A percentile compares a stretch with the other conserved stretches of the same genome.
These are phyloP conservation scores for Candida pseudoviswanathii DNA, from an alignment of 1,139 yeast species.

Conservation along the genomic window DNA sequence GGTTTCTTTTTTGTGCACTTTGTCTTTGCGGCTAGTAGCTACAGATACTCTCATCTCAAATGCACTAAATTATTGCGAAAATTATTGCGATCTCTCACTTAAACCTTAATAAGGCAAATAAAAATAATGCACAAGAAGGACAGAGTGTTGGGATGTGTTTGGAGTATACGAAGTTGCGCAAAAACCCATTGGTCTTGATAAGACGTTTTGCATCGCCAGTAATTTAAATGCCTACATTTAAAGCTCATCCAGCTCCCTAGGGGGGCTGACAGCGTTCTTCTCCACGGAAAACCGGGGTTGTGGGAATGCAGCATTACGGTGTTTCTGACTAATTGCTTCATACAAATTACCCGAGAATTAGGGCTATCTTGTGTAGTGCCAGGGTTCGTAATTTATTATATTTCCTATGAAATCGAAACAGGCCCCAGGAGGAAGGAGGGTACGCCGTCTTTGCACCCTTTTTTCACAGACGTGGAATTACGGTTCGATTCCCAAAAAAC, in stretches of 20 bases:
- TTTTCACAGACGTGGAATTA: neutral
- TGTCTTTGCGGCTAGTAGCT: neutral
- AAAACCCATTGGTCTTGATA: too few species aligned
- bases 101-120: neutral
- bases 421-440: too few species aligned
- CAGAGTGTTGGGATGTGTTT: neutral
- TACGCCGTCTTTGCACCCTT: neutral
- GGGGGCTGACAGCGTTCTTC: too few species aligned
- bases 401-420: neutral
- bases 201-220: too few species aligned
- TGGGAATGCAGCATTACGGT: too few species aligned
- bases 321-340: too few species aligned
- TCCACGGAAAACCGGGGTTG: too few species aligned
- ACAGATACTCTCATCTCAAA: neutral
- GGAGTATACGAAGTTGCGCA: too few species aligned
- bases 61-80: conserved; percentile 1
- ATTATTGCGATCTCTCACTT: neutral
- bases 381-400: conserved; percentile 1
- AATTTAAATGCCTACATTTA: too few species aligned
- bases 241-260: too few species aligned
- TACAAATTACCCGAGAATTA: neutral
- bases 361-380: neutral
- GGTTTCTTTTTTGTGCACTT: neutral
- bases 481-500: too few species aligned
- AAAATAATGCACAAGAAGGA: neutral